Base-by-base conservation (phyloP, 768 basidiomycete species). In the Astraeus odoratus region DNA sequence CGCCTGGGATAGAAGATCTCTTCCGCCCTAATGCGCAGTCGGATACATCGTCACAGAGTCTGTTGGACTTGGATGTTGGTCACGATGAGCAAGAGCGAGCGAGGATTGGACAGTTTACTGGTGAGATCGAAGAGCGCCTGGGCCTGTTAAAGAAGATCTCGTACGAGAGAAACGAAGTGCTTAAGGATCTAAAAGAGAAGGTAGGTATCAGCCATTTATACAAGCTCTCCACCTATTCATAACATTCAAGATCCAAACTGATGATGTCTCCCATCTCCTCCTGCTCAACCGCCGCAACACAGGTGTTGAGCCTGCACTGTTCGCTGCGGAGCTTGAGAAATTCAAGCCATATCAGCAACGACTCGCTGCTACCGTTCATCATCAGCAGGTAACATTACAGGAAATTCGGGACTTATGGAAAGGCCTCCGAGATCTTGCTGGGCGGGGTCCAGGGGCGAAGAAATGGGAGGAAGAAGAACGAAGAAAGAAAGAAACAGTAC, bases 111-210 rank as follows among this genome's bases (percentile, higher is more conserved):
- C 72, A 71, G 35, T 74, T 76, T 44, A 83, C 93, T 0, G 68
- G 70, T 2, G 84, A 86, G 56, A 84, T 92, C 47, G 86, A 89
- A 51, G 85, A 94, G 47, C 69, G 81, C 39, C 62, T 98, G 13
- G 82, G 80, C 22, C 71, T 82, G 55, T 60, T 98, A 39, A 82
- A 77, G 63, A 86, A 91, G 69, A 84, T 99, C 49, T 75, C 82
- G 36, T 78, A 79, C 46, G 95, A 98, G 67, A 71, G 95, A 39
- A 78, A 76, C 9, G 87, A 94, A 53, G 82, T 92, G 0, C 65
- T 98, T 43, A 93, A 88, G 60, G 96, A 98, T 58, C 70, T 99
- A 39, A 99, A 98, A 62, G 94, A 97, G 35, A 96, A 95, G 79
- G 94, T 92, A 43, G 35, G 46, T 36, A 31, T 16, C 3, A 13